Base-by-base conservation (phyloP, 768 basidiomycete genomes). In the Naganishia kalamii region DNA sequence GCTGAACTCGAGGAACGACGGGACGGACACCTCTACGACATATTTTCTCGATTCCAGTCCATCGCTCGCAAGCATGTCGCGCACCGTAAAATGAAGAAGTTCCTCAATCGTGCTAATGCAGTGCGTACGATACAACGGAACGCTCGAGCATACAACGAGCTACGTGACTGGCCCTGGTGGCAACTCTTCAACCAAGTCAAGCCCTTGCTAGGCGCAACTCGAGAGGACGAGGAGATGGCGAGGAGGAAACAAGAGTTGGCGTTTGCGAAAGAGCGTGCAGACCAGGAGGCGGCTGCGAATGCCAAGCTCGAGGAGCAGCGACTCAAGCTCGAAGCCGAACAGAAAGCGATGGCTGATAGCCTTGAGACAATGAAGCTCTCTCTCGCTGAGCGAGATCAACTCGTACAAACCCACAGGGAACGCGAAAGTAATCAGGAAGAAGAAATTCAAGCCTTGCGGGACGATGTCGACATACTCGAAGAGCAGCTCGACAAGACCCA, bases 151-250 rank as follows among this genome's bases (percentile, higher is more conserved):
- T 98, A 98, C 74, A 86, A 87, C 7, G 87, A 90, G 62, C 82
- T 99, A 30, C 83, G 86, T 49, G 90, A 94, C 60, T 98, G 96
- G 96, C 92, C 94, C 1, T 98, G 96, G 96, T 99, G 96, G 96
- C 89, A 92, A 68, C 82, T 98, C 10, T 99, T 93, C 75, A 92
- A 92, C 2, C 94, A 94, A 82, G 91, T 99, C 21, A 88, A 93
- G 35, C 96, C 96, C 0, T 77, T 98, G 15, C 83, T 99, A 32
- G 90, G 90, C 23, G 93, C 93, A 0, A 94, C 94, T 1, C 82
- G 92, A 19, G 88, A 86, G 68, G 94, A 98, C 72, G 92, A 93
- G 43, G 94, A 94, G 74, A 83, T 98, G 5, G 68, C 71, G 25
- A 84, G 88, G 17, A 84, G 85, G 77, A 94, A 94, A 76, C 74